Base-by-base conservation (phyloP, 805 yeast species). In the Candida golubevii region DNA sequence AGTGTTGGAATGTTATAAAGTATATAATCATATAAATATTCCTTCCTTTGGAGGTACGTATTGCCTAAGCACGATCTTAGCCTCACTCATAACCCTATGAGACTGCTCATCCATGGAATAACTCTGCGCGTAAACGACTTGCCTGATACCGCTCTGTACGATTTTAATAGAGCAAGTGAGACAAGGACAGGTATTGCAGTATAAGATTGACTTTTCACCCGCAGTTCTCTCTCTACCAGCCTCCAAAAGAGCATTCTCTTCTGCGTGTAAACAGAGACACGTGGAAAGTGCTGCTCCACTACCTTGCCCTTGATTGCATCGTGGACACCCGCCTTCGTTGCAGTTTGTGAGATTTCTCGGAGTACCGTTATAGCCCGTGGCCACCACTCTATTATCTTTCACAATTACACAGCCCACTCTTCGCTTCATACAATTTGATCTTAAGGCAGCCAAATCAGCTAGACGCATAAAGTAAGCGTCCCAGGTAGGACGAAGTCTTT, bases 321-420 rank as follows among this genome's bases (percentile, higher is more conserved):
- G 71, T 5, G 79, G 65, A 63, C 99, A 93, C 1, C 99, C 99
- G 18, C 99, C 99, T 55, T 88, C 91, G 58, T 88, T 90, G 66
- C 99, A 93, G 57, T 93, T 93, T 26, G 72, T 70, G 56, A 88
- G 66, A 47, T 89, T 87, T 35, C 96, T 75, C 9, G 99, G 98
- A 0, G 99, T 93, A 1, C 99, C 99, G 58, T 93, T 93, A 65
- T 93, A 93, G 0, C 99, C 99, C 0, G 99, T 93, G 2, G 98
- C 93, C 26, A 93, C 76, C 26, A 93, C 95, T 45, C 97, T 72
- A 33, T 79, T 80, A 38, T 87, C 93, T 42, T 88, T 75, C 2
- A 88, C 97, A 13, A 93, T 78, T 8, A 93, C 98, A 65, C 98
- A 91, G 0, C 99, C 99, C 3, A 93, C 99, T 42, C 96, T 75